Conservation (phyloP, 306 rosid genomes). For the Betula pendula region DNA sequence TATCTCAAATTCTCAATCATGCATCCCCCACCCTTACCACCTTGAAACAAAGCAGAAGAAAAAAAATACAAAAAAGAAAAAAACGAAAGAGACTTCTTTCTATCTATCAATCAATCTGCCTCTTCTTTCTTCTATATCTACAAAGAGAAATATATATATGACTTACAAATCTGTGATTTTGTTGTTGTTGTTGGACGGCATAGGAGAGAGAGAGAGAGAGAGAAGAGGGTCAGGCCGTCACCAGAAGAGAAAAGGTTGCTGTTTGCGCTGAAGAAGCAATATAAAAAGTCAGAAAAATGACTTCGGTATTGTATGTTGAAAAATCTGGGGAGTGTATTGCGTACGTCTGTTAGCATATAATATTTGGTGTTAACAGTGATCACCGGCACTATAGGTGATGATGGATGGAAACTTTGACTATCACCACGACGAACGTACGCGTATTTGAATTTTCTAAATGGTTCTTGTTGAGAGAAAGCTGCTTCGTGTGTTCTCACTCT, state of each 20-base stretch:
- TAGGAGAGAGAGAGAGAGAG: not conserved
- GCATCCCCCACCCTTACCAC: not conserved
- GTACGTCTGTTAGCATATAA: too few relatives aligned
- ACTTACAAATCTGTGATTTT: not conserved
- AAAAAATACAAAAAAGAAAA: not conserved
- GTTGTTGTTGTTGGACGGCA: not conserved
- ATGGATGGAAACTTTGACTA: not conserved
- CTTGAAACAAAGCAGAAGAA: not conserved
- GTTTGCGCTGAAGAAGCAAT: not conserved
- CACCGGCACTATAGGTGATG: too few relatives aligned
- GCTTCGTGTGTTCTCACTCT: too few relatives aligned
- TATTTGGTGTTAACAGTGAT: too few relatives aligned
- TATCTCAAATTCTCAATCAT: conserved; percentile 8
- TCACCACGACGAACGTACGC: not conserved
- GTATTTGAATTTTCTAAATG: not conserved
- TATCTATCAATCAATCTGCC: not conserved
- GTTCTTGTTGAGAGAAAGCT: not conserved
- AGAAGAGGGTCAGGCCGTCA: not conserved
- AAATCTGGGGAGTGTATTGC: not conserved
- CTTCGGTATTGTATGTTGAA: not conserved
- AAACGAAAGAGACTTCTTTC: not conserved
- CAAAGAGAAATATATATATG: not conserved
- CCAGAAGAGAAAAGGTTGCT: not conserved
- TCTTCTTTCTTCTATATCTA: conserved; percentile 1
- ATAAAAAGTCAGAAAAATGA: not conserved